These are phyloP conservation scores for Syncephalis fuscata DNA, from an alignment of 371 early-diverging fungal genomes.

Conservation along the genomic window DNA sequence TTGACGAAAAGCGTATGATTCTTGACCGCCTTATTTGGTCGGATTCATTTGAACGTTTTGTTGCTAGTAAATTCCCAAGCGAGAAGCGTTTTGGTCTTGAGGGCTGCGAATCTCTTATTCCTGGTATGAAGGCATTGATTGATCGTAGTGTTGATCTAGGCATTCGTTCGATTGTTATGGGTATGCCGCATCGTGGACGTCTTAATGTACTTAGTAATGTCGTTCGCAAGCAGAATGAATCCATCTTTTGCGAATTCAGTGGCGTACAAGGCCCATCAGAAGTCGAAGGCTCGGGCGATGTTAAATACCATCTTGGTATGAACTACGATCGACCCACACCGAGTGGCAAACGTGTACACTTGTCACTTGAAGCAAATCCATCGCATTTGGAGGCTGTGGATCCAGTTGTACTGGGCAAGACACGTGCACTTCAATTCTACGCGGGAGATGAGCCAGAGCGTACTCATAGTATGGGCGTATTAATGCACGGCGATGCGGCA, in stretches of 20 bases:
- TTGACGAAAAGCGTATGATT: conserved; percentile 77
- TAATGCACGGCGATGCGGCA: conserved; percentile 96
- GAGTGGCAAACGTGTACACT: conserved; percentile 85
- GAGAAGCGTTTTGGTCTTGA: conserved; percentile 97
- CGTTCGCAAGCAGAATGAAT: conserved; percentile 93
- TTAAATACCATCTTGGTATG: conserved; percentile 96
- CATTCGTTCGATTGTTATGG: conserved; percentile 85
- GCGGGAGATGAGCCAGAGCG: conserved; percentile 62
- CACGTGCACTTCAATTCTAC: conserved; percentile 85
- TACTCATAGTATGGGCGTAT: conserved; percentile 71
- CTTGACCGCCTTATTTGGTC: conserved; percentile 94
- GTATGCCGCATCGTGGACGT: conserved; percentile 98
- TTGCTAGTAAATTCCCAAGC: conserved; percentile 86
- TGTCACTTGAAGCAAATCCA: conserved; percentile 94
- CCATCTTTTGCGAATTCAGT: conserved; percentile 93
- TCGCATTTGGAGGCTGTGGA: conserved; percentile 97
- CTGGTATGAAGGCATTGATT: conserved; percentile 94
- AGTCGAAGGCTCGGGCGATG: conserved; percentile 94
- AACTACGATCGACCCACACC: conserved; percentile 91
- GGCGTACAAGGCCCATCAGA: conserved; percentile 41
- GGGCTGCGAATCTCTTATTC: conserved; percentile 92
- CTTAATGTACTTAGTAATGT: conserved; percentile 96
- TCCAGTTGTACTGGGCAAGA: conserved; percentile 94
- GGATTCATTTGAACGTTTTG: conserved; percentile 88
- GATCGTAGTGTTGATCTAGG: conserved; percentile 88